Evolutionary conservation across 2,329 filamentous ascomycete species (phyloP), one percentile per base, ranked within the genome.

Genomic region (Pseudogymnoascus sp.): DNA sequence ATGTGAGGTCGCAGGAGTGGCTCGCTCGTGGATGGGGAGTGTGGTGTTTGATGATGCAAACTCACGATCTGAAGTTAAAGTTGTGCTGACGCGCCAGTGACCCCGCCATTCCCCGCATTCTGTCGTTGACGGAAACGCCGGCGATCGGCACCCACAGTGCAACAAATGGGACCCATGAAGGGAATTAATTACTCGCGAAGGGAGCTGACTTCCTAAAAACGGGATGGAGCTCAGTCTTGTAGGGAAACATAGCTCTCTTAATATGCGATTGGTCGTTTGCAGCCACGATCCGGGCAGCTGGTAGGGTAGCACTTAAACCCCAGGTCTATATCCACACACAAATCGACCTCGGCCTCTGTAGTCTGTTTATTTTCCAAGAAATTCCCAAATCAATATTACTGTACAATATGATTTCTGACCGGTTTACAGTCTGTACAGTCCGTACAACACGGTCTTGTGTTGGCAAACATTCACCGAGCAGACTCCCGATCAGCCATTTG

Each of bases 101-200:
- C 50, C 50, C 50, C 50, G 50, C 50, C 29, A 56, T 56, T 56
- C 50, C 50, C 50, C 50, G 29, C 50, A 56, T 33, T 56, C 50
- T 56, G 29, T 56, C 29, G 10, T 56, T 17, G n/a, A 56, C 50
- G 50, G 50, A 56, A 33, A 56, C 11, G 29, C n/a, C n/a, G 29
- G 29, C 17, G 50, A 56, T 56, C 50, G 29, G 50, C 50, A 33
- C n/a, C 50, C 50, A 56, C 50, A 33, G 29, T 33, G 19, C 50
- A 26, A 33, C 50, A 33, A 56, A 33, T 33, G 26, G n/a, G 21
- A 56, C 50, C 50, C 29, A 33, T 56, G 29, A 21, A 33, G 5
- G 17, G n/a, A 33, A 33, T 21, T 56, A 19, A 56, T 56, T 33
- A 15, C 50, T 56, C 17, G 2, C n/a, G 11, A 56, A 19, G n/a